phyloP scores from a whole-genome alignment of 2,329 filamentous ascomycete genomes.

The Pseudocercospora ulei region DNA sequence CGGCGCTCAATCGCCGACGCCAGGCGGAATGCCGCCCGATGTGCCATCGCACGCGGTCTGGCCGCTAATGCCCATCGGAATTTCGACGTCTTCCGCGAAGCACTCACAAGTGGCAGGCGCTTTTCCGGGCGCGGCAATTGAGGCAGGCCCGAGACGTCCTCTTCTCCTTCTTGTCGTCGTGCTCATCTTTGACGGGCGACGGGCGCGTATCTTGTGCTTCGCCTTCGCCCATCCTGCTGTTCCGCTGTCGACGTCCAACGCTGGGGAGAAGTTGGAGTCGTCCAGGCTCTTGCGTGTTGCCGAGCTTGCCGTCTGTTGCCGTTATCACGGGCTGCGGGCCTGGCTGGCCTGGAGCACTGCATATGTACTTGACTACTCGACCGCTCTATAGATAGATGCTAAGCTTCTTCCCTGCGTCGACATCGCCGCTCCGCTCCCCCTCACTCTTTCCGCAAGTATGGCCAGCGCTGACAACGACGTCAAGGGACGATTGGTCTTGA shows the following conservation, averaged over 20 bases:
- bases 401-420: background rate
- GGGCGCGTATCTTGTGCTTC: background rate
- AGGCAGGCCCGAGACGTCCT: conserved; percentile 37
- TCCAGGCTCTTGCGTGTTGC: background rate
- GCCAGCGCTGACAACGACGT: conserved; percentile 33
- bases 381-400: background rate
- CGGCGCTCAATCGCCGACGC: conserved; percentile 9
- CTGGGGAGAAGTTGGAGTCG: conserved; percentile 1
- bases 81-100: background rate
- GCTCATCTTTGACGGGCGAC: conserved; percentile 10
- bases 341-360: too few relatives aligned
- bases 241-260: too few relatives aligned
- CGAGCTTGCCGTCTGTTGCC: conserved; percentile 7
- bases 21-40: conserved; percentile 4
- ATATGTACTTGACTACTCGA: too few relatives aligned
- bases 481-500: conserved; percentile 47
- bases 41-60: conserved; percentile 1
- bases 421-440: background rate
- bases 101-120: conserved; percentile 45
- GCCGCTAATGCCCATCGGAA: background rate
- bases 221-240: background rate
- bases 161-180: conserved; percentile 22
- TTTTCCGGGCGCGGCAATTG: conserved; percentile 44
- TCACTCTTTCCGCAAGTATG: background rate
- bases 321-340: background rate